These are phyloP conservation scores for Tetrapisispora nanseiensis DNA, from an alignment of 805 yeast genomes.

Conservation along the genomic window DNA sequence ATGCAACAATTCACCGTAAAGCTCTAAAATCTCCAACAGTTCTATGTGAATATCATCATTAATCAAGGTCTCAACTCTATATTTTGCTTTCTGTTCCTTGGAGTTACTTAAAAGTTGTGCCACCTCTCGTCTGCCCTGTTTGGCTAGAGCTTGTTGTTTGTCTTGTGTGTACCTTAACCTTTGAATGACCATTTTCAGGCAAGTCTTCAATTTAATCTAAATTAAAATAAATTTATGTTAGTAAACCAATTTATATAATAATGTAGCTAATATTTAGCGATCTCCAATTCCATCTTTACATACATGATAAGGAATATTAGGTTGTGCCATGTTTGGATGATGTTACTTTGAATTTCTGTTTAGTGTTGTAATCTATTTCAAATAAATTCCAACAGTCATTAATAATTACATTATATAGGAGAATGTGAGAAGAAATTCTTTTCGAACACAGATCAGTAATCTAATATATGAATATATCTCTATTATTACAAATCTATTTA, in stretches of 20 bases:
- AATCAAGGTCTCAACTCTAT: conserved; percentile 74
- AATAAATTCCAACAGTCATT: neutral
- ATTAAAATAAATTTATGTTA: neutral
- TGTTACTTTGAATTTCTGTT: neutral
- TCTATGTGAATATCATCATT: conserved; percentile 76
- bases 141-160: conserved; percentile 63
- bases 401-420: neutral
- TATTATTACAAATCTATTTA: neutral
- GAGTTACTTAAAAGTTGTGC: conserved; percentile 63
- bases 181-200: conserved; percentile 56
- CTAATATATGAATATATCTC: neutral
- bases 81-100: conserved; percentile 73
- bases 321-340: neutral
- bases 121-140: conserved; percentile 58
- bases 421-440: too few species aligned
- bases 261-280: neutral
- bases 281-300: too few species aligned
- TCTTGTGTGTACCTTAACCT: conserved; percentile 63
- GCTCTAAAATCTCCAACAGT: conserved; percentile 65
- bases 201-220: conserved; percentile 25
- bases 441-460: too few species aligned
- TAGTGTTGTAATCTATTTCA: neutral
- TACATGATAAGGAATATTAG: conserved; percentile 4
- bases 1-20: conserved; percentile 69
- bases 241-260: neutral